phyloP scores from a whole-genome alignment of 2,329 filamentous ascomycete species.

The Piedraia hortae region DNA sequence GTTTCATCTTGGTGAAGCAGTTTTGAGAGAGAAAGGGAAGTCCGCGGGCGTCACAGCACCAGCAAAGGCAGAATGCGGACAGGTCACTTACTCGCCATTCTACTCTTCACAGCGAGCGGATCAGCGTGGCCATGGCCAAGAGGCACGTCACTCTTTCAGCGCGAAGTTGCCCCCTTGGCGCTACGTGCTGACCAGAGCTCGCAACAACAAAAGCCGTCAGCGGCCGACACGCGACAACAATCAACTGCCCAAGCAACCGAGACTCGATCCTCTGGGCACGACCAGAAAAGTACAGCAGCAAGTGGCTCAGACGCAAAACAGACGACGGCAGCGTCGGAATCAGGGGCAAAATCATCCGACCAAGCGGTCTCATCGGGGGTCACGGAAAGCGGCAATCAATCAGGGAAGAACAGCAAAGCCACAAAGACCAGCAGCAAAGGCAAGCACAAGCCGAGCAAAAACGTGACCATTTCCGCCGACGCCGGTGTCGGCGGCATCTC shows the following conservation, averaged over 20 bases:
- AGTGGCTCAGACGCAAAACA: slow-evolving; percentile 3
- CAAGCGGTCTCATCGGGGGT: slow-evolving; percentile 4
- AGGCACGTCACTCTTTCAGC: no score
- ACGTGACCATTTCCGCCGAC: slow-evolving; percentile 21
- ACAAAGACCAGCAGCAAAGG: slow-evolving; percentile 1
- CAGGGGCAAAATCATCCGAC: slow-evolving; percentile 1
- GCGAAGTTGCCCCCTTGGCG: no score
- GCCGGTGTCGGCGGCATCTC: slow-evolving; percentile 30
- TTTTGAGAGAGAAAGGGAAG: no score
- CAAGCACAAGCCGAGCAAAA: slow-evolving; percentile 9
- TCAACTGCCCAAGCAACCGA: slow-evolving; percentile 1
- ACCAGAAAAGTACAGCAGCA: slow-evolving; percentile 4
- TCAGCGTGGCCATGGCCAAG: no score
- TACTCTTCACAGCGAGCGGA: no score
- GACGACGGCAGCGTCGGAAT: slow-evolving; percentile 4
- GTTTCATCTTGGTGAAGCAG: no score
- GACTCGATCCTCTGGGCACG: slow-evolving; percentile 1
- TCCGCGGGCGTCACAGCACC: no score
- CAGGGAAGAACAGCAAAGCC: slow-evolving; percentile 2
- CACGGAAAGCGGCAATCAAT: slow-evolving; percentile 1
- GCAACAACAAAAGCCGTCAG: no score
- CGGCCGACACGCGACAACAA: background rate
- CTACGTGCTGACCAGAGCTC: no score
- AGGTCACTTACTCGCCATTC: no score
- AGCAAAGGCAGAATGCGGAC: no score